phyloP scores from a whole-genome alignment of 345 rosid genomes.

The Mercurialis annua region DNA sequence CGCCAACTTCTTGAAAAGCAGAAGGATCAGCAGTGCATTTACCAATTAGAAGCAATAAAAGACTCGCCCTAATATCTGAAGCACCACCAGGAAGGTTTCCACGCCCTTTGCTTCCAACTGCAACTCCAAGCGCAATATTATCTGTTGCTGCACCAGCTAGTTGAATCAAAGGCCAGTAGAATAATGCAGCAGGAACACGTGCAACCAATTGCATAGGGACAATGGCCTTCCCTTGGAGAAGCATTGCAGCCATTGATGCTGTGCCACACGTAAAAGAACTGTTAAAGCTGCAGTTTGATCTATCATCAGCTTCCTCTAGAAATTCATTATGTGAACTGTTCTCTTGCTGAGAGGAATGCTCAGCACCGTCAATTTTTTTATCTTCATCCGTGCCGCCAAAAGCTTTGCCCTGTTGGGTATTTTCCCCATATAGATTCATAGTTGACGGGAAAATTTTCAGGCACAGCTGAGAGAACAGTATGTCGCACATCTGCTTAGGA shows the following conservation, averaged over 20 bases:
- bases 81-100: slow-evolving; percentile 97
- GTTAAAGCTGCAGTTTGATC: slow-evolving; percentile 38
- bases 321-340: slow-evolving; percentile 31
- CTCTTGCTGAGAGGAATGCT: slow-evolving; percentile 41
- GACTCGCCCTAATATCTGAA: slow-evolving; percentile 90
- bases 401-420: slow-evolving; percentile 32
- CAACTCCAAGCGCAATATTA: slow-evolving; percentile 86
- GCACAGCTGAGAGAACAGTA: slow-evolving; percentile 93
- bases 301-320: slow-evolving; percentile 47
- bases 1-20: slow-evolving; percentile 87
- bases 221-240: slow-evolving; percentile 83
- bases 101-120: slow-evolving; percentile 99
- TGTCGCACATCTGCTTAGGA: slow-evolving; percentile 88
- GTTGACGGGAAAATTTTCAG: slow-evolving; percentile 69
- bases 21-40: slow-evolving; percentile 89
- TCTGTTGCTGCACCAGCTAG: slow-evolving; percentile 96
- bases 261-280: slow-evolving; percentile 50
- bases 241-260: slow-evolving; percentile 91
- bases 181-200: slow-evolving; percentile 85
- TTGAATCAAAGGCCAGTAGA: slow-evolving; percentile 97
- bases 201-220: slow-evolving; percentile 95
- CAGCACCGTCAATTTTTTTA: slow-evolving; percentile 36
- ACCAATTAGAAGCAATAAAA: slow-evolving; percentile 84
- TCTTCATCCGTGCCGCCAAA: slow-evolving; percentile 37
- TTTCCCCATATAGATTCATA: slow-evolving; percentile 42